These are phyloP conservation scores for Exophiala sideris DNA, from an alignment of 2,329 filamentous ascomycete species.

Conservation along the genomic window DNA sequence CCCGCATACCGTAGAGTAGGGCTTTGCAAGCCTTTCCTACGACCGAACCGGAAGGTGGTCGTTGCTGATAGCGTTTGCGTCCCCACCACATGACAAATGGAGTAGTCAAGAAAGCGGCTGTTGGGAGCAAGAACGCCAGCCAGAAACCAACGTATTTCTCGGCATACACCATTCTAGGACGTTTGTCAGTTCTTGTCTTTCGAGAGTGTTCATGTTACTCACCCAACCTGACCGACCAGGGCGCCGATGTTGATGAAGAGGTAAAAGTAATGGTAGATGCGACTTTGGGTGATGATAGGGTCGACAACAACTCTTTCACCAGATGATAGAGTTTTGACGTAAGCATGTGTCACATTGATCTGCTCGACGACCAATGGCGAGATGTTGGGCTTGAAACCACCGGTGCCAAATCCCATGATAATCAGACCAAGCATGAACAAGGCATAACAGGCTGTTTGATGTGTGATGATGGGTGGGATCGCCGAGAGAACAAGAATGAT, in stretches of 20 bases:
- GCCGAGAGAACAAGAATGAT: slow-evolving; percentile 30
- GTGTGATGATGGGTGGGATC: slow-evolving; percentile 22
- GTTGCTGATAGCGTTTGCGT: slow-evolving; percentile 60
- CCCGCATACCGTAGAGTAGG: slow-evolving; percentile 56
- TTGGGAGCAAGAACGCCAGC: slow-evolving; percentile 68
- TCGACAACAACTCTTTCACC: slow-evolving; percentile 70
- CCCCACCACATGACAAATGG: slow-evolving; percentile 59
- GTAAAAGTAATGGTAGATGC: slow-evolving; percentile 70
- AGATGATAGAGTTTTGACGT: slow-evolving; percentile 52
- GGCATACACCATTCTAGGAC: slow-evolving; percentile 52
- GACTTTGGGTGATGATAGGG: slow-evolving; percentile 63
- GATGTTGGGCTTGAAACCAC: slow-evolving; percentile 80
- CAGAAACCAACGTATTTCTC: slow-evolving; percentile 76
- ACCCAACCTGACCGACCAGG: slow-evolving; percentile 58
- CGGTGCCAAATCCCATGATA: slow-evolving; percentile 71
- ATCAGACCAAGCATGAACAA: slow-evolving; percentile 39
- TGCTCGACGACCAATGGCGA: slow-evolving; percentile 70
- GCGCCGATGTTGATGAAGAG: slow-evolving; percentile 68
- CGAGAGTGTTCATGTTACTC: slow-evolving; percentile 55
- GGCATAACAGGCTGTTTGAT: slow-evolving; percentile 28
- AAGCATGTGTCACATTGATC: slow-evolving; percentile 58
- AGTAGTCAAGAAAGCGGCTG: slow-evolving; percentile 58
- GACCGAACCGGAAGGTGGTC: slow-evolving; percentile 67
- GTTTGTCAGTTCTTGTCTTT: slow-evolving; percentile 42
- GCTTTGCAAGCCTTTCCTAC: slow-evolving; percentile 62